Conservation (phyloP, 2,329 filamentous ascomycete species). For the Botrytis tulipae region DNA sequence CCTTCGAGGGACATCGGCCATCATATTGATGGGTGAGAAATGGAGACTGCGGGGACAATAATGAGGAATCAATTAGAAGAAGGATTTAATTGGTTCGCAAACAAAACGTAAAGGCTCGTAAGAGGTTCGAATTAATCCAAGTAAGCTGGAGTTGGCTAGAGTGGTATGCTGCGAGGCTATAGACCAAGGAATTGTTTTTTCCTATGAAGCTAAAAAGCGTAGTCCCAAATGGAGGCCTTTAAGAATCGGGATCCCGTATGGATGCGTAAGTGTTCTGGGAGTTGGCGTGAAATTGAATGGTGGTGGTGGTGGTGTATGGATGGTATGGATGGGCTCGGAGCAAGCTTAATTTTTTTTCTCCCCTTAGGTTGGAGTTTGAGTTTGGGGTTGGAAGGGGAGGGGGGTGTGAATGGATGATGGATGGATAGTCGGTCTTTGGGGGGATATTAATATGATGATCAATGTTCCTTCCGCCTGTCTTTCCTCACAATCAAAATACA, state of each 20-base stretch:
- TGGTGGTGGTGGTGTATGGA: background rate
- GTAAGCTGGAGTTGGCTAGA: slow-evolving; percentile 15
- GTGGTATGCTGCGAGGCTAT: slow-evolving; percentile 5
- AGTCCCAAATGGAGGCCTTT: background rate
- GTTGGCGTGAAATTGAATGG: background rate
- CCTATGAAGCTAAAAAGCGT: background rate
- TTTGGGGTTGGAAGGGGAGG: background rate
- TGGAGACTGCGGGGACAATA: slow-evolving; percentile 8
- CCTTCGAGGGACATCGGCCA: slow-evolving; percentile 35
- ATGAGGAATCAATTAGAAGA: slow-evolving; percentile 4
- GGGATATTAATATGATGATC: background rate
- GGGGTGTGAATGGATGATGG: background rate
- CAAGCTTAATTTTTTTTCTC: background rate
- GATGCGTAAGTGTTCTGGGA: background rate
- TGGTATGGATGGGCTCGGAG: background rate
- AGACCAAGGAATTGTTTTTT: slow-evolving; percentile 1
- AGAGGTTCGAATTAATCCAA: slow-evolving; percentile 12
- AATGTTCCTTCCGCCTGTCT: background rate
- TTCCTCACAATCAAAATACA: background rate
- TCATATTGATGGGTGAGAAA: slow-evolving; percentile 28
- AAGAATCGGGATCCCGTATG: background rate
- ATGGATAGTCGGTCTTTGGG: background rate
- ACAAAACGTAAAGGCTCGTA: slow-evolving; percentile 11
- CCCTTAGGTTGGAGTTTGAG: background rate
- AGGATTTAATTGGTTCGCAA: slow-evolving; percentile 8